Conservation (phyloP, 352 stramenopile genomes). For the Globisporangium solare region DNA sequence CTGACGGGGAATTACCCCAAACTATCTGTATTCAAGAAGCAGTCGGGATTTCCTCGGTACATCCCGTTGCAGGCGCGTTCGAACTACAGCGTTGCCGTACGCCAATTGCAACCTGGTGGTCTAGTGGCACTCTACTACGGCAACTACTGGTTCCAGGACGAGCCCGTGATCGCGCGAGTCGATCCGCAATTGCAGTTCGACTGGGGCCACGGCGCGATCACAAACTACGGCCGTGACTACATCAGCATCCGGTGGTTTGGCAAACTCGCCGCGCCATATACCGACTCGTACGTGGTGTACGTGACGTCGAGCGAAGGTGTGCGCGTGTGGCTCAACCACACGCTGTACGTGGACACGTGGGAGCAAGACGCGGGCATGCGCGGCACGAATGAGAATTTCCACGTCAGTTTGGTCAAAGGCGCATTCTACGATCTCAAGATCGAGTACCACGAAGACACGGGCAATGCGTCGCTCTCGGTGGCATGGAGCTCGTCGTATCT, state of each 20-base stretch:
- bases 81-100: constrained; percentile 86
- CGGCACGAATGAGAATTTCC: constrained; percentile 64
- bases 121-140: constrained; percentile 92
- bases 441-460: constrained; percentile 94
- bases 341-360: constrained; percentile 92
- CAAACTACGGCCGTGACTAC: constrained; percentile 92
- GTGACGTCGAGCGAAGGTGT: constrained; percentile 89
- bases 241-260: constrained; percentile 93
- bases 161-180: constrained; percentile 81
- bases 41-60: constrained; percentile 91
- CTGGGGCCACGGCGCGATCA: constrained; percentile 90
- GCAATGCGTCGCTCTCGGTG: constrained; percentile 81
- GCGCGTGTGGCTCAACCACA: constrained; percentile 92
- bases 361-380: constrained; percentile 18
- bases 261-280: constrained; percentile 80
- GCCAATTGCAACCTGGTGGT: constrained; percentile 89
- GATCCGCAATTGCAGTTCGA: constrained; percentile 86
- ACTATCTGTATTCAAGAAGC: constrained; percentile 86
- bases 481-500: constrained; percentile 93
- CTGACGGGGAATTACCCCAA: constrained; percentile 75
- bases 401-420: constrained; percentile 51
- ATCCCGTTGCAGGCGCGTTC: constrained; percentile 58
- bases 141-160: constrained; percentile 94
- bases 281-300: constrained; percentile 93
- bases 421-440: constrained; percentile 93